A percentile compares a stretch with the other conserved stretches of the same genome.
Conservation (phyloP, 2,329 filamentous ascomycete genomes). For the Penicillium sp. region DNA sequence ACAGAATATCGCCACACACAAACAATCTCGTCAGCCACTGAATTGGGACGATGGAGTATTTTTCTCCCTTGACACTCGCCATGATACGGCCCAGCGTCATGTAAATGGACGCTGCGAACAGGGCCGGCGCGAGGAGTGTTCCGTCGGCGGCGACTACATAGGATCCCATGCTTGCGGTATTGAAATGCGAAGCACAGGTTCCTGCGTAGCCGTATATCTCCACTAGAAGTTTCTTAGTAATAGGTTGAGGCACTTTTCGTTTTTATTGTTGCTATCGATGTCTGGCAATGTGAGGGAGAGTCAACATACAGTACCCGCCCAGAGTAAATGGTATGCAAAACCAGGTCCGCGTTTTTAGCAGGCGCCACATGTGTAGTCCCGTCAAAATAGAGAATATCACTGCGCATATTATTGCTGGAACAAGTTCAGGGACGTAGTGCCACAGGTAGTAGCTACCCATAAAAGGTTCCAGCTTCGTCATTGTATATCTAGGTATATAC, state of each 20-base stretch:
- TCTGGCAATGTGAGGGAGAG: neutral
- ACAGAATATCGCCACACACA: constrained; percentile 27
- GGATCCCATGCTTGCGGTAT: neutral
- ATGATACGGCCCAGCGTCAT: constrained; percentile 34
- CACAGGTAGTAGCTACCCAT: constrained; percentile 18
- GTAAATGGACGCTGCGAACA: constrained; percentile 34
- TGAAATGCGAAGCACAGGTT: neutral
- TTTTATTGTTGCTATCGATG: too few relatives aligned
- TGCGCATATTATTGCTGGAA: constrained; percentile 44
- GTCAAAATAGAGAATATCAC: constrained; percentile 45
- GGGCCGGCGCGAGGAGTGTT: constrained; percentile 29
- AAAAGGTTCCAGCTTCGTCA: neutral
- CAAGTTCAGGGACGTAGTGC: constrained; percentile 43
- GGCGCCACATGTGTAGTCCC: constrained; percentile 37
- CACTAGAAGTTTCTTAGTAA: neutral
- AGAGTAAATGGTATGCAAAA: constrained; percentile 42
- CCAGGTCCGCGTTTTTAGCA: constrained; percentile 44
- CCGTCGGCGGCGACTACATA: neutral
- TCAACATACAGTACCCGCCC: constrained; percentile 35
- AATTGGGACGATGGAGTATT: constrained; percentile 21
- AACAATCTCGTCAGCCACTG: constrained; percentile 32
- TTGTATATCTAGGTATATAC: neutral
- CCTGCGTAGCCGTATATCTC: neutral
- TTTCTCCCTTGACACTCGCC: constrained; percentile 23
- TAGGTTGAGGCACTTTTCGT: too few relatives aligned